Percentiles rank a stretch among this genome's conserved stretches.
Evolutionary conservation across 176 grass and related monocot species (phyloP).

Genomic region (Tillandsia fasciculata): DNA sequence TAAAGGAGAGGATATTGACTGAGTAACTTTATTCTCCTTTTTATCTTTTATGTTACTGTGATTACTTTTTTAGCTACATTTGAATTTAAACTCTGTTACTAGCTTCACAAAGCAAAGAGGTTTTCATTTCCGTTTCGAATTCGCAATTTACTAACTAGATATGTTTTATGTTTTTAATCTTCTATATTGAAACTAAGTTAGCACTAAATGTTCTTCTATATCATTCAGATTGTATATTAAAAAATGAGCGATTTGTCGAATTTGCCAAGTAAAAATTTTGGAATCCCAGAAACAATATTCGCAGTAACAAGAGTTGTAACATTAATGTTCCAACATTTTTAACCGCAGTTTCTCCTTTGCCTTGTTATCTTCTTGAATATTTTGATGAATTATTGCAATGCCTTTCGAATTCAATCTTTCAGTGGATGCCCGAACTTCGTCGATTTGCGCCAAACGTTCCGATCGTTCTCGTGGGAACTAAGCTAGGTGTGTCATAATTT

Average conservation of each 20-base stretch:
- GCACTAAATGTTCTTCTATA: too few species aligned
- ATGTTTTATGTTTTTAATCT: too few species aligned
- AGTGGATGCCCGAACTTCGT: conserved; percentile 97
- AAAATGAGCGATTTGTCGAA: too few species aligned
- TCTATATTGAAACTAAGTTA: too few species aligned
- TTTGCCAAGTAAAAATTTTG: too few species aligned
- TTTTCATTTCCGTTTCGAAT: too few species aligned
- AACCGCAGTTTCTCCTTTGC: not conserved
- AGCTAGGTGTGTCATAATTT: conserved; percentile 45
- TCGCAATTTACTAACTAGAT: too few species aligned
- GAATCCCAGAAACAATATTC: too few species aligned
- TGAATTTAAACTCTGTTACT: not conserved
- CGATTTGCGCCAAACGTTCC: conserved; percentile 68
- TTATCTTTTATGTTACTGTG: not conserved
- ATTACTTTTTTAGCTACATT: not conserved
- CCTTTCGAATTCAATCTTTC: conserved; percentile 14
- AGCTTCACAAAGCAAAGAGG: not conserved
- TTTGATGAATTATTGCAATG: conserved; percentile 12
- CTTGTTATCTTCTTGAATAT: conserved; percentile 3
- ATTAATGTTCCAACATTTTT: too few species aligned
- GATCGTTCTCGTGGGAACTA: conserved; percentile 80
- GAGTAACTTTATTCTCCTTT: not conserved
- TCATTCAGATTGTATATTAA: too few species aligned
- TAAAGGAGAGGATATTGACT: not conserved
- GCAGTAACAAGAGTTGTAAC: too few species aligned